Conservation (phyloP, 371 early-diverging fungal species). For the Zychaea mexicana region DNA sequence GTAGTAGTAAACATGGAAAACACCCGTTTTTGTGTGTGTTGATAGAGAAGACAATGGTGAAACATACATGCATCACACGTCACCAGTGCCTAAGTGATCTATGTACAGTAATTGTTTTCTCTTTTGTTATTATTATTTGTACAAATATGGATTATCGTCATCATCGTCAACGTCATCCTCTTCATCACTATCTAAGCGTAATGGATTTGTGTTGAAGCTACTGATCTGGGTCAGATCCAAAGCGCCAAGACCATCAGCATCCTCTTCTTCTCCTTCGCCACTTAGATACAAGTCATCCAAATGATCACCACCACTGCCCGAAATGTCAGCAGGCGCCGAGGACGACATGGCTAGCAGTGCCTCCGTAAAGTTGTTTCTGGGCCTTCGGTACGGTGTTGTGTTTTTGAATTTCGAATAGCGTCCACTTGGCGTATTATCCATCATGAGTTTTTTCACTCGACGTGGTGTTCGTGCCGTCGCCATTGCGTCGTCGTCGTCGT, state of each 20-base stretch:
- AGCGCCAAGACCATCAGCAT: background rate
- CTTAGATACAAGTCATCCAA: background rate
- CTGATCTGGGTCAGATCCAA: background rate
- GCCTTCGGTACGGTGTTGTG: conserved; percentile 4
- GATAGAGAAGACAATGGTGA: too few species aligned
- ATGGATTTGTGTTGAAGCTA: background rate
- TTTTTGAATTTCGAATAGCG: background rate
- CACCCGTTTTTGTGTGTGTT: too few species aligned
- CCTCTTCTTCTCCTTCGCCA: background rate
- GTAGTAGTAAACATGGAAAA: too few species aligned
- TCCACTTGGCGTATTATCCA: conserved; percentile 8
- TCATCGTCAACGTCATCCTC: background rate
- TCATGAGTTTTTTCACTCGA: conserved; percentile 1
- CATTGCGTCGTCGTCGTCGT: background rate
- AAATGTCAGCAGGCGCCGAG: background rate
- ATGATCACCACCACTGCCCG: background rate
- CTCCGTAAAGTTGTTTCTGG: conserved; percentile 2
- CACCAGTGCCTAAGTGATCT: too few species aligned
- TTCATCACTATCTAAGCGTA: conserved; percentile 3
- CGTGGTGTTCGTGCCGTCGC: conserved; percentile 2
- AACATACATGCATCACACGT: too few species aligned
- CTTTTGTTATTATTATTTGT: background rate
- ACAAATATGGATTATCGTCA: background rate
- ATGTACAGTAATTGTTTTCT: too few species aligned
- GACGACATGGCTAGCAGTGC: background rate